Evolutionary conservation across 306 rosid genomes (phyloP), one percentile per base, ranked within the genome.

Genomic region (Begonia loranthoides): DNA sequence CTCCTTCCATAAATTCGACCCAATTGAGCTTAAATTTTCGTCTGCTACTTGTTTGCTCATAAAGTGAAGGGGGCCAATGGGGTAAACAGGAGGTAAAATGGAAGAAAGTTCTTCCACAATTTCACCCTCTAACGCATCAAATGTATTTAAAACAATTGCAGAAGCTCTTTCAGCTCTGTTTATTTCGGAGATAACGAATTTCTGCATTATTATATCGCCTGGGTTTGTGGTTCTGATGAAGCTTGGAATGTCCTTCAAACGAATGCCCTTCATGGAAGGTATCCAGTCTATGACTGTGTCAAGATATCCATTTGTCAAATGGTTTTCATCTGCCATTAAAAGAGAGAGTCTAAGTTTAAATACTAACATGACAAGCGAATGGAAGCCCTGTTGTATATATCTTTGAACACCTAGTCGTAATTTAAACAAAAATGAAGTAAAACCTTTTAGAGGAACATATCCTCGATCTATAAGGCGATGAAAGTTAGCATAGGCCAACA

Each of bases 1-100:
- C 4, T 87, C 85, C 13, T 64, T 80, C 96, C 87, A 87, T 0
- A 87, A 75, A 45, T 83, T 87, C 5, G 83, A 76, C 0, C 70
- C 75, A 0, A 83, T 51, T 3, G 74, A 56, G 2, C 61, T 56
- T 57, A 66, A 12, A 1, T 61, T 19, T 0, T 38, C 1, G 13
- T 60, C 45, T 0, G 62, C 41, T 10, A 87, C 63, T 1, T 83
- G 57, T 3, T 63, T 44, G 2, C 61, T 0, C 1, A 65, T 67
- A 0, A 74, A 58, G 1, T 68, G 66, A 4, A 87, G 58, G 1
- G 92, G 84, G n/a, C 94, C 94, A 14, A 87, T 60, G 45, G 84
- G 45, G 57, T 70, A 83, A 1, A 83, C 67, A 0, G 83, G 79
- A 0, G 87, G 83, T 0, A 69, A n/a, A 33, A 55, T 56, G 40